Conservation (phyloP, 2,329 filamentous ascomycete genomes). For the Sphaerulina vaccinii region DNA sequence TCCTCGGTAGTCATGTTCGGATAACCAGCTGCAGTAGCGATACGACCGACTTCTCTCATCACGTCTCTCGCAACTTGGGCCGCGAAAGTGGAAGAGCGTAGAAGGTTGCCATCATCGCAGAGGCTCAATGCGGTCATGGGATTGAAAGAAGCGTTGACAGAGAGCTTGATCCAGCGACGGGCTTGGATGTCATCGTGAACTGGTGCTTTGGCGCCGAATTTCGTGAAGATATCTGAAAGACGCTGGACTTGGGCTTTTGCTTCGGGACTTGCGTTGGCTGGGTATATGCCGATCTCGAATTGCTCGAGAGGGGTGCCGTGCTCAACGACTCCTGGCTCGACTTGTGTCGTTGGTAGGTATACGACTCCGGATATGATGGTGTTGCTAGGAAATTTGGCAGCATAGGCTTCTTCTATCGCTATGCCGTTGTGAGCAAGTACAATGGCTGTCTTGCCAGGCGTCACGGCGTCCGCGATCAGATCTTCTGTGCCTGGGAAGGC, state of each 20-base stretch:
- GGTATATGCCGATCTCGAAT: conserved; percentile 54
- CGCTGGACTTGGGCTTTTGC: conserved; percentile 17
- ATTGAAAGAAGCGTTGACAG: conserved; percentile 62
- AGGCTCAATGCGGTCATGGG: conserved; percentile 57
- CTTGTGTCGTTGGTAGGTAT: conserved; percentile 55
- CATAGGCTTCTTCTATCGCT: conserved; percentile 58
- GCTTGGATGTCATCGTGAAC: conserved; percentile 56
- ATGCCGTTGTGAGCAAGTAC: conserved; percentile 64
- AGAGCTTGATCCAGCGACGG: conserved; percentile 60
- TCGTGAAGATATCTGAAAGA: conserved; percentile 27
- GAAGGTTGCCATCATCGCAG: conserved; percentile 54
- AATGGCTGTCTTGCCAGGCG: conserved; percentile 49
- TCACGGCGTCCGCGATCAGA: conserved; percentile 43
- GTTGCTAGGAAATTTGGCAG: conserved; percentile 48
- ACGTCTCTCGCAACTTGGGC: conserved; percentile 41
- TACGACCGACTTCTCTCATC: conserved; percentile 47
- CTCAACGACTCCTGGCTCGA: conserved; percentile 48
- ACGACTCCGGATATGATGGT: conserved; percentile 58
- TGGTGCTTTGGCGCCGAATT: conserved; percentile 48
- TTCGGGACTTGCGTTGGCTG: conserved; percentile 30
- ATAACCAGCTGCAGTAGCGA: conserved; percentile 45
- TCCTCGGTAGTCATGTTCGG: conserved; percentile 38
- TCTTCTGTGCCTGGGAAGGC: conserved; percentile 43
- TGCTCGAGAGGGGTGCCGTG: conserved; percentile 48
- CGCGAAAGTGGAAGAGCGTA: conserved; percentile 44